Base-by-base conservation (phyloP, 805 yeast species). In the Candida sakaeoensis region DNA sequence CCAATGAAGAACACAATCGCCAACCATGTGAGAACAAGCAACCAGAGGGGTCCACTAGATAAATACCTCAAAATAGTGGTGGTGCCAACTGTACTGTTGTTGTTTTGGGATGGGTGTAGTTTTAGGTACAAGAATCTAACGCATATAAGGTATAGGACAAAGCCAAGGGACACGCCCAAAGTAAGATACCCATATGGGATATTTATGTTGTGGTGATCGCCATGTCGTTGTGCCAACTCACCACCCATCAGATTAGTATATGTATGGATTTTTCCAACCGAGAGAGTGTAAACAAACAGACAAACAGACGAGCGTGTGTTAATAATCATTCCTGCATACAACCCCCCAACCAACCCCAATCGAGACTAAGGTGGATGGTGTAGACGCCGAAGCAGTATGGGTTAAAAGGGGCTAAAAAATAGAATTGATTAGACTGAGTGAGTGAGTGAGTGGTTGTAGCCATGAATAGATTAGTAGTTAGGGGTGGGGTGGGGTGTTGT, bases 111-210 rank as follows among this genome's bases (percentile, higher is more conserved):
- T n/a, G n/a, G n/a, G n/a, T n/a, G n/a, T 7, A 13, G 21, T 19
- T 21, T 40, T 9, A 42, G 7, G 17, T 30, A 38, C 8, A 43
- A 22, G 24, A 37, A 45, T 18, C 40, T 42, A n/a, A 37, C 15
- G 3, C 14, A 10, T 2, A 21, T n/a, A 12, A 27, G 33, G 12
- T 10, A 51, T 0, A 56, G 18, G 0, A 76, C 42, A 44, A 77
- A 76, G 0, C 64, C 33, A 0, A 70, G 34, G 1, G 80, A 62
- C 3, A 76, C 40, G 1, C 61, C 50, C 5, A 82, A 54, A 0
- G 79, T 55, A 9, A 71, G 49, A 49, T 78, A 76, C 0, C 91
- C 93, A 51, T 76, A 83, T 36, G 73, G 72, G 33, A 80, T 50
- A 52, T 83, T 83, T 30, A 73, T 74, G 40, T 48, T 68, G 52